Conservation (phyloP, 805 yeast genomes). For the Yarrowia divulgata region DNA sequence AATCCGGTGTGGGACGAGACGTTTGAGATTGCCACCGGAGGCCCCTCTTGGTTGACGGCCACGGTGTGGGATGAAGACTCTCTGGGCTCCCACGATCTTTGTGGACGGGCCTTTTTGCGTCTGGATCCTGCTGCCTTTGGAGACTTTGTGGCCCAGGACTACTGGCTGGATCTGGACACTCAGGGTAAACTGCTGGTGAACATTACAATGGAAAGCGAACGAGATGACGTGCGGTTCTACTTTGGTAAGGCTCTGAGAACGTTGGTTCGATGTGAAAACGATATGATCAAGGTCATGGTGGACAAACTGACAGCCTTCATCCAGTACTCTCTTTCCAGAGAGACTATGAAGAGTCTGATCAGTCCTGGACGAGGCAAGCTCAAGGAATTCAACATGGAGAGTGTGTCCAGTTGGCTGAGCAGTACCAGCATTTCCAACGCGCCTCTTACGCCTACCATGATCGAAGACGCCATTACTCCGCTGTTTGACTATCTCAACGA, state of each 20-base stretch:
- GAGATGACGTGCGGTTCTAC: conserved; percentile 79
- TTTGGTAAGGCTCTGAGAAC: conserved; percentile 78
- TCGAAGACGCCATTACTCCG: conserved; percentile 73
- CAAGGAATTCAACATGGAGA: conserved; percentile 44
- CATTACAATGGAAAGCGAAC: conserved; percentile 79
- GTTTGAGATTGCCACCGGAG: conserved; percentile 63
- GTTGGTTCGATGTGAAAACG: conserved; percentile 67
- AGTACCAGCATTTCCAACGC: conserved; percentile 42
- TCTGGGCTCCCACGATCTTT: conserved; percentile 63
- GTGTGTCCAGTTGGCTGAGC: conserved; percentile 51
- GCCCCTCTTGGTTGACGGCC: conserved; percentile 59
- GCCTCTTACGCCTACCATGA: conserved; percentile 48
- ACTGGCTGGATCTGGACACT: conserved; percentile 64
- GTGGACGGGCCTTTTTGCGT: conserved; percentile 68
- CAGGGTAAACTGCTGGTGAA: conserved; percentile 73
- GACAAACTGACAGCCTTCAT: conserved; percentile 74
- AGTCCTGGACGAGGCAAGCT: conserved; percentile 30
- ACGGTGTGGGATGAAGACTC: conserved; percentile 74
- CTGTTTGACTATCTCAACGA: conserved; percentile 75
- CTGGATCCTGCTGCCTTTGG: conserved; percentile 68
- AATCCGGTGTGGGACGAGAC: conserved; percentile 90
- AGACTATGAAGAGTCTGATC: conserved; percentile 60
- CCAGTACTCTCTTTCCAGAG: conserved; percentile 62
- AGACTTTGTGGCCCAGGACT: conserved; percentile 70
- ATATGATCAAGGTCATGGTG: conserved; percentile 72